phyloP scores from a whole-genome alignment of 129 eudicot genomes.

The Ambrosia artemisiifolia region DNA sequence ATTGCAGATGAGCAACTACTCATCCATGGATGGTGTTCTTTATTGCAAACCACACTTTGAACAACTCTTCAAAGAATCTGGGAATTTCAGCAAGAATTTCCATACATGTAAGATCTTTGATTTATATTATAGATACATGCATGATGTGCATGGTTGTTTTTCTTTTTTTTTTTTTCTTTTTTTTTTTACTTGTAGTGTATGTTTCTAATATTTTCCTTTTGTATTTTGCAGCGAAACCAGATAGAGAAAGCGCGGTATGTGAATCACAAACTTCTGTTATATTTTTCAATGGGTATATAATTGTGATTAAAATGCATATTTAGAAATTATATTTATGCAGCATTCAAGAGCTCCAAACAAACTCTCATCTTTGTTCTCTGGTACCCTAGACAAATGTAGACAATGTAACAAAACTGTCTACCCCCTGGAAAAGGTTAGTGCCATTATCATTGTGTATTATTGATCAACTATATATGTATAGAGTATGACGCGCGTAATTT shows the following conservation, averaged over 20 bases:
- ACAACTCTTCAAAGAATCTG: conserved; percentile 86
- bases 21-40: conserved; percentile 95
- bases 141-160: not conserved
- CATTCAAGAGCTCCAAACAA: conserved; percentile 75
- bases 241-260: conserved; percentile 53
- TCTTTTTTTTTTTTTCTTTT: not conserved
- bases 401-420: conserved; percentile 84
- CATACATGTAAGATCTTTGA: conserved; percentile 32
- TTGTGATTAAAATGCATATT: conserved; percentile 8
- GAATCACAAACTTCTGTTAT: not conserved
- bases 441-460: not conserved
- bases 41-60: conserved; percentile 95
- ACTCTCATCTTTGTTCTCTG: conserved; percentile 65
- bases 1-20: conserved; percentile 88
- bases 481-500: too few relatives aligned
- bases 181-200: not conserved
- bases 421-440: conserved; percentile 83
- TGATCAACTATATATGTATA: too few relatives aligned
- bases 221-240: conserved; percentile 48
- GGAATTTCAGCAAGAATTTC: conserved; percentile 89
- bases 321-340: conserved; percentile 16
- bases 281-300: not conserved
- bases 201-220: not conserved
- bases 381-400: conserved; percentile 90
- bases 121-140: not conserved